A percentile compares a stretch with the other conserved stretches of the same genome.
Evolutionary conservation across 1,139 yeast genomes (phyloP).

Genomic region (Yamadazyma sp.): DNA sequence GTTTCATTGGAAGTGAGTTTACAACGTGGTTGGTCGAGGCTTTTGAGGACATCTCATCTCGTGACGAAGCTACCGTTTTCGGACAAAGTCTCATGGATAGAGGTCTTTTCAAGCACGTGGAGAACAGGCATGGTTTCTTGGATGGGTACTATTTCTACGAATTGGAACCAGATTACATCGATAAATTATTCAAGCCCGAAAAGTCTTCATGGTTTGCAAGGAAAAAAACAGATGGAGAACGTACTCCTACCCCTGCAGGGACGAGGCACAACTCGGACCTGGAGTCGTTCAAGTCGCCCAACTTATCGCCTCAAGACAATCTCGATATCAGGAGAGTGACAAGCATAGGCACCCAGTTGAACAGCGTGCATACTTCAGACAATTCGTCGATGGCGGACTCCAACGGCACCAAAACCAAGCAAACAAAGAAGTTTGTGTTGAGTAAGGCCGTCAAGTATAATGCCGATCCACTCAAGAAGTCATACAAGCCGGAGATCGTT

Average conservation of each 20-base stretch:
- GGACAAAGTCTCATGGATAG: conserved; percentile 76
- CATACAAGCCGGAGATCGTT: conserved; percentile 75
- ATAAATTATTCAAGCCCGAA: conserved; percentile 25
- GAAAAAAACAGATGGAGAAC: conserved; percentile 21
- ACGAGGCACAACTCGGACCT: conserved; percentile 29
- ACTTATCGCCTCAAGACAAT: conserved; percentile 19
- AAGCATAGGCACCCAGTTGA: conserved; percentile 20
- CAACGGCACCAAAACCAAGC: conserved; percentile 21
- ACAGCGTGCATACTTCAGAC: conserved; percentile 24
- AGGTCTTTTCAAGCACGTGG: conserved; percentile 78
- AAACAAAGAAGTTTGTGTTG: conserved; percentile 36
- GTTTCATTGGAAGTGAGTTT: conserved; percentile 83
- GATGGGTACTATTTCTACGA: conserved; percentile 94
- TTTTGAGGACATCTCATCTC: conserved; percentile 72
- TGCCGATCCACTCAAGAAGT: conserved; percentile 70
- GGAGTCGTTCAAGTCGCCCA: conserved; percentile 30
- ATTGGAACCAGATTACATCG: conserved; percentile 57
- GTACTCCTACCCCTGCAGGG: conserved; percentile 16
- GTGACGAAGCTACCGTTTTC: conserved; percentile 79
- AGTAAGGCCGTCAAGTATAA: conserved; percentile 68
- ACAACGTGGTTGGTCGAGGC: conserved; percentile 82
- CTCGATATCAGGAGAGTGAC: conserved; percentile 25
- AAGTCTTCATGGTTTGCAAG: conserved; percentile 34
- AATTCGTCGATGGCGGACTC: conserved; percentile 36
- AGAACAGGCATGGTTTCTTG: conserved; percentile 74